Evolutionary conservation across 1,284 basidiomycete species (phyloP), one percentile per base, ranked within the genome.

Genomic region (Entoloma clypeatum): DNA sequence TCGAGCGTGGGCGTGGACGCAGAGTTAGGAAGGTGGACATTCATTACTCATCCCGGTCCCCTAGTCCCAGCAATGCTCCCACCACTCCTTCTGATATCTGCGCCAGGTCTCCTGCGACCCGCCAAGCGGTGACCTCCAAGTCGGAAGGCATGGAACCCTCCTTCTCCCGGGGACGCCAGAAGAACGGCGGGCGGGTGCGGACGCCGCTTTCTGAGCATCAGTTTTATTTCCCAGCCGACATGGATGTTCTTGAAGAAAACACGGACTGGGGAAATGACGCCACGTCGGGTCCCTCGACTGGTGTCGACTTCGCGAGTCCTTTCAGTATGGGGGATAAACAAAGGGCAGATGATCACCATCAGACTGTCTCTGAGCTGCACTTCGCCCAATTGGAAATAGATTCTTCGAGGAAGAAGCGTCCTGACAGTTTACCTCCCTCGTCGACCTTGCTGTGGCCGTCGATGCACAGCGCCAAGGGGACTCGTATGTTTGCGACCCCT

Each of bases 1-100:
- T 58, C 7, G 64, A 67, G 40, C 69, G 72, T 21, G 71, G 70
- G 22, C 67, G 72, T 23, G 57, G 59, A 27, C 58, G 55, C 10
- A 60, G 52, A 41, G n/a, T n/a, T n/a, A n/a, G n/a, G n/a, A 69
- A 66, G 39, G 32, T 37, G 14, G 34, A 39, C 17, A 41, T 50
- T 25, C 44, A 44, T 23, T 51, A 56, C 11, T 49, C 45, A 23
- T 64, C 61, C 11, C 65, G 63, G 8, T 68, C 71, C 6, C 56
- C 63, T 3, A 69, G 70, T 49, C 67, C 67, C 0, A 68, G 68
- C 43, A 46, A 62, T 6, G 55, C 61, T 1, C 68, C 68, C 3
- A 50, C 54, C 3, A 73, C 71, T 0, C 71, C 71, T 1, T 45
- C 56, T 2, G 69, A 70, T 25, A 22, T 36, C 6, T 35, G 29